Percentiles rank a stretch among this genome's conserved stretches.
These are phyloP conservation scores for Phellopilus nigrolimitatus DNA, from an alignment of 1,284 basidiomycete species.

Conservation along the genomic window DNA sequence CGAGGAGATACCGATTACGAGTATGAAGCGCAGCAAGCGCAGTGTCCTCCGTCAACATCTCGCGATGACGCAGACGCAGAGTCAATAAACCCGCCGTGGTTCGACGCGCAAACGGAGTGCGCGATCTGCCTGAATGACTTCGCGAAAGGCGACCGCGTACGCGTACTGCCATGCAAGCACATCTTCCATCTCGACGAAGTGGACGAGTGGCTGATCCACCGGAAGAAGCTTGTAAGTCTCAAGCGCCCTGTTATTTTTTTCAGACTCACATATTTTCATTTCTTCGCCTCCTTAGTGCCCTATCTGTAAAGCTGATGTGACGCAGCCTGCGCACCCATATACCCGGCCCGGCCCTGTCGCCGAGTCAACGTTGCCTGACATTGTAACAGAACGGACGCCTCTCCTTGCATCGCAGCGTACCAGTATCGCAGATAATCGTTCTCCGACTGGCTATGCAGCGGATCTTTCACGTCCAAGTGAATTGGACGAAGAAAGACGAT, in stretches of 20 bases:
- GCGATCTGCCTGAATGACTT: constrained; percentile 89
- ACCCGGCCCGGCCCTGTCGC: constrained; percentile 18
- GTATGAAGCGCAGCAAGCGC: constrained; percentile 14
- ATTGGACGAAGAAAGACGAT: neutral
- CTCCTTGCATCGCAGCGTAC: constrained; percentile 26
- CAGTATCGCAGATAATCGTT: neutral
- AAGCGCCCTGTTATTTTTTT: neutral
- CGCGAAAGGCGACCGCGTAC: constrained; percentile 77
- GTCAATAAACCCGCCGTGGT: constrained; percentile 56
- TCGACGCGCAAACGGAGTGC: constrained; percentile 73
- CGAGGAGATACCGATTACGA: constrained; percentile 27
- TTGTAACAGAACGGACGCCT: constrained; percentile 34
- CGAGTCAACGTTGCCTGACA: constrained; percentile 7
- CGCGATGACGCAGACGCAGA: constrained; percentile 27
- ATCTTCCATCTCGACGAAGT: constrained; percentile 84
- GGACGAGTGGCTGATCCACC: constrained; percentile 84
- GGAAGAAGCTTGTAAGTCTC: constrained; percentile 79
- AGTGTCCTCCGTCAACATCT: constrained; percentile 40
- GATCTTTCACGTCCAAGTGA: neutral
- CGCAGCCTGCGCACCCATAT: constrained; percentile 42
- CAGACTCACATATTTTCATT: constrained; percentile 3
- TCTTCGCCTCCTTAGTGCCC: constrained; percentile 57
- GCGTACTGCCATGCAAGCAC: constrained; percentile 87
- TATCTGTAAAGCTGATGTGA: constrained; percentile 85
- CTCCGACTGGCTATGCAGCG: neutral